Evolutionary conservation across 345 rosid species (phyloP).

Genomic region (Cardamine resedifolia): DNA sequence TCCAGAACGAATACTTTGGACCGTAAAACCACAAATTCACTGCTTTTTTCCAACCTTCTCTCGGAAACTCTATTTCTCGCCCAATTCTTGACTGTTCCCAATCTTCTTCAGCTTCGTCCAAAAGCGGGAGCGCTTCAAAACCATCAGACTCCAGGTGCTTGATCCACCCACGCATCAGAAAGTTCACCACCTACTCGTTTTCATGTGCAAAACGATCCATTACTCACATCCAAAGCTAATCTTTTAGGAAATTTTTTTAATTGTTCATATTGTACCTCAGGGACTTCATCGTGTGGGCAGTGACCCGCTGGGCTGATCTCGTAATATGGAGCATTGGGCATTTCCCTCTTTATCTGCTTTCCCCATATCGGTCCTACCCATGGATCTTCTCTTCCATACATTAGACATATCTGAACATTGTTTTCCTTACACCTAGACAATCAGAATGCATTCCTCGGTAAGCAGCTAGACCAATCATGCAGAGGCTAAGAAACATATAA

Average conservation of each 20-base stretch:
- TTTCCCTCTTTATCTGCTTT: slow-evolving; percentile 63
- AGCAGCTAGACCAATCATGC: not conserved
- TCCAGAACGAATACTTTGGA: slow-evolving; percentile 56
- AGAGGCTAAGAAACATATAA: not conserved
- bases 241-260: not conserved
- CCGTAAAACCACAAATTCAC: slow-evolving; percentile 54
- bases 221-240: not conserved
- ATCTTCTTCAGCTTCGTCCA: slow-evolving; percentile 45
- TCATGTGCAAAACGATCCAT: slow-evolving; percentile 17
- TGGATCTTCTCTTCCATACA: slow-evolving; percentile 96
- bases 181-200: slow-evolving; percentile 71
- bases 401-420: slow-evolving; percentile 65
- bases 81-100: slow-evolving; percentile 38
- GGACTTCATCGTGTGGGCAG: slow-evolving; percentile 99
- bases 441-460: slow-evolving; percentile 1
- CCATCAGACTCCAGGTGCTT: slow-evolving; percentile 69
- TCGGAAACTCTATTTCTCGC: slow-evolving; percentile 62
- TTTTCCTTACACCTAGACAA: slow-evolving; percentile 58
- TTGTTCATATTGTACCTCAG: slow-evolving; percentile 60
- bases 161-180: slow-evolving; percentile 82
- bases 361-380: slow-evolving; percentile 98
- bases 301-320: slow-evolving; percentile 99
- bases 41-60: slow-evolving; percentile 59
- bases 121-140: slow-evolving; percentile 54
- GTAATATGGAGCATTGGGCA: slow-evolving; percentile 80